Conservation (phyloP, 805 yeast species). For the Lipomyces kockii region DNA sequence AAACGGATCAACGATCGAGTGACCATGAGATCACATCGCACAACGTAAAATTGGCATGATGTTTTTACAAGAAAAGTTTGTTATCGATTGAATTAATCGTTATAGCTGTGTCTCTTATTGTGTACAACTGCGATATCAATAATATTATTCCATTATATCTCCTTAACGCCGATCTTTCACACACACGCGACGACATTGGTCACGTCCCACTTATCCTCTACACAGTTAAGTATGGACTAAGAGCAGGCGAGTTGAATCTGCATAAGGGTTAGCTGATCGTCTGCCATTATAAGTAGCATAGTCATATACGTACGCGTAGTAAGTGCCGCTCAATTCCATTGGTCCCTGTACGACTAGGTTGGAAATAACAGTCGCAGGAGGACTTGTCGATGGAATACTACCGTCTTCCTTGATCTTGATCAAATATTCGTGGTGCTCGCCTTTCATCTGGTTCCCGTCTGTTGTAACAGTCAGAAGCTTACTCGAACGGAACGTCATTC, state of each 20-base stretch:
- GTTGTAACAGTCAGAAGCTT: background rate
- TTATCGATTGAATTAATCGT: too few relatives aligned
- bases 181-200: background rate
- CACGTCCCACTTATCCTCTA: background rate
- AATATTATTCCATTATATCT: background rate
- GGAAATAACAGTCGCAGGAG: constrained; percentile 73
- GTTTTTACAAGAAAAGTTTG: too few relatives aligned
- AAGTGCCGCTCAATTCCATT: constrained; percentile 65
- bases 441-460: constrained; percentile 32
- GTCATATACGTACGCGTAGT: constrained; percentile 55
- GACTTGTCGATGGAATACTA: constrained; percentile 65
- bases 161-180: background rate
- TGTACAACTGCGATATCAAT: background rate
- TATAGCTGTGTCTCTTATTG: background rate
- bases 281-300: background rate
- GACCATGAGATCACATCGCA: too few relatives aligned
- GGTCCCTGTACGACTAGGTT: constrained; percentile 66
- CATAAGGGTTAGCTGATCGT: background rate
- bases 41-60: too few relatives aligned
- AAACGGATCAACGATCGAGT: too few relatives aligned
- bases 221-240: constrained; percentile 27
- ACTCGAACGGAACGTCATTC: background rate
- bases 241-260: constrained; percentile 27
- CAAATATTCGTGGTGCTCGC: constrained; percentile 29
- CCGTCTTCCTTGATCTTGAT: constrained; percentile 50